Conservation (phyloP, 176 grass and related monocot species). For the Neostapfia colusana region DNA sequence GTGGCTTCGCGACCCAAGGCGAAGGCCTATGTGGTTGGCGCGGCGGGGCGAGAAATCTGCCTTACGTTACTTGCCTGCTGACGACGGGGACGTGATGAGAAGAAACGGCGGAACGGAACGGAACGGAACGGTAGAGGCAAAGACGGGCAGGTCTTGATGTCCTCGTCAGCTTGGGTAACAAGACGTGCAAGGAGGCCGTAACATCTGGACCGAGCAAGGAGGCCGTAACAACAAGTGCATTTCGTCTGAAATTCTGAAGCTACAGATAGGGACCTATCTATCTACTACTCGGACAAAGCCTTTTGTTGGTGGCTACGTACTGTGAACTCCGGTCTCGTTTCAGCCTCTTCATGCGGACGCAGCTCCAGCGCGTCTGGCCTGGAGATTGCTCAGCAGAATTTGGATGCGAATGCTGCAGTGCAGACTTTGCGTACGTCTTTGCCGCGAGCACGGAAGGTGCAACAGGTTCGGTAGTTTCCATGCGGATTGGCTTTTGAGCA, state of each 20-base stretch:
- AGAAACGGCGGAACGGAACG: not conserved
- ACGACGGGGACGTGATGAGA: not conserved
- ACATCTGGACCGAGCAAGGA: not conserved
- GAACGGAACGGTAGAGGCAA: no score
- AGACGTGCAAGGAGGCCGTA: no score
- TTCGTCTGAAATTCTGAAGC: not conserved
- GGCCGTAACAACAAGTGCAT: not conserved
- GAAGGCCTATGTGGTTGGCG: not conserved
- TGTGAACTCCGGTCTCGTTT: not conserved
- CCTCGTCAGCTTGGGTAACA: not conserved
- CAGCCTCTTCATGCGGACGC: no score
- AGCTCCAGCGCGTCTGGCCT: not conserved
- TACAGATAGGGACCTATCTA: not conserved
- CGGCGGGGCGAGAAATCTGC: not conserved
- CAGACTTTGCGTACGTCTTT: not conserved
- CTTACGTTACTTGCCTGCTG: not conserved
- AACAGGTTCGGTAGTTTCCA: not conserved
- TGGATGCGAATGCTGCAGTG: not conserved
- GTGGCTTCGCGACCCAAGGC: not conserved
- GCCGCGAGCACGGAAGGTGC: not conserved
- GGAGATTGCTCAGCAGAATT: not conserved
- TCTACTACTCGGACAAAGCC: not conserved
- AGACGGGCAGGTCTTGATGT: not conserved
- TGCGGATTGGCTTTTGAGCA: not conserved
- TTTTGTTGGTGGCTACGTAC: not conserved